These are phyloP conservation scores for Alloteropsis angusta DNA, from an alignment of 202 grass and related monocot genomes.

Conservation along the genomic window DNA sequence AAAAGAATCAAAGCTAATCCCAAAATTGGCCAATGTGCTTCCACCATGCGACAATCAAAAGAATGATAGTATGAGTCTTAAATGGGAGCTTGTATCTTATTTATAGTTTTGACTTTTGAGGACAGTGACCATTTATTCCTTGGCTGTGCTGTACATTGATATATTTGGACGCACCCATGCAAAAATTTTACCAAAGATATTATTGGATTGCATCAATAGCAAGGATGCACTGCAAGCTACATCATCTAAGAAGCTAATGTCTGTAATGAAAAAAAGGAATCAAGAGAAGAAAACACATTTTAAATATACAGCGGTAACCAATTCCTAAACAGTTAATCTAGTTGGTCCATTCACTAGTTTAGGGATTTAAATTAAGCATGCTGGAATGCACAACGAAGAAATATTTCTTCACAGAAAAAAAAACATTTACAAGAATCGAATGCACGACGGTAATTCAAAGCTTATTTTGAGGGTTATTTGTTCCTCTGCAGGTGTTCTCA, in stretches of 20 bases:
- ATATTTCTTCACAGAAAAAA: neutral
- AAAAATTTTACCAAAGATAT: conserved; percentile 6
- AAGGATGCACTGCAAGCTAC: neutral
- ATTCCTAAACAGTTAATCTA: neutral
- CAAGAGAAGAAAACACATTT: neutral
- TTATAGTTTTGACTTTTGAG: neutral
- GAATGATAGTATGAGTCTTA: neutral
- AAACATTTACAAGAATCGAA: neutral
- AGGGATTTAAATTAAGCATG: neutral
- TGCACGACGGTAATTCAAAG: neutral
- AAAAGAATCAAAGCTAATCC: conserved; percentile 14
- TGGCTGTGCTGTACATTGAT: conserved; percentile 10
- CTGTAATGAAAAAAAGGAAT: neutral
- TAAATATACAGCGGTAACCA: neutral
- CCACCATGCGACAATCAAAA: neutral
- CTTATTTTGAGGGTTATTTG: neutral
- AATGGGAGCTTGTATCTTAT: neutral
- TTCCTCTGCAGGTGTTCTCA: neutral
- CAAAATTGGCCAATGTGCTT: neutral
- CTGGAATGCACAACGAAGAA: neutral
- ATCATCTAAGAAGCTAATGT: conserved; percentile 6
- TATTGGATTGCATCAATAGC: neutral
- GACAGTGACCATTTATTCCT: neutral
- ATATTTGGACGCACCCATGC: neutral
- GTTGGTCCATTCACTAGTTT: neutral